Percentiles rank a stretch among this genome's conserved stretches.
phyloP scores from a whole-genome alignment of 2,329 filamentous ascomycete genomes.

The Hypoxylon sp. region DNA sequence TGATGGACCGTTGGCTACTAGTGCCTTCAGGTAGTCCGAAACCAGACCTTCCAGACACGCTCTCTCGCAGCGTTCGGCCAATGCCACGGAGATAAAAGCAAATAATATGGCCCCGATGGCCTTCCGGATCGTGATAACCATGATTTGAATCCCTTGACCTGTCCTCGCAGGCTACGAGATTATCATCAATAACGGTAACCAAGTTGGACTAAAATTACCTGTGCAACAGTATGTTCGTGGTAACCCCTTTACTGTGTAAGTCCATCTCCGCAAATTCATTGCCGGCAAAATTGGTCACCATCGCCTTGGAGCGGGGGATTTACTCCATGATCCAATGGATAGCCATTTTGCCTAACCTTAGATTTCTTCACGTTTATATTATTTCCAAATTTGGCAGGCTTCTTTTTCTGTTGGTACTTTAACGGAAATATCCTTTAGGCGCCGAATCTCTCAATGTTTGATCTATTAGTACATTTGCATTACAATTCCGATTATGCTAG shows the following conservation, averaged over 20 bases:
- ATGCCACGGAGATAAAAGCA: constrained; percentile 2
- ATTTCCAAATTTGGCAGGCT: neutral
- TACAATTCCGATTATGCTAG: neutral
- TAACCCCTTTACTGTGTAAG: constrained; percentile 6
- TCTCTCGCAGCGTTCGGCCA: constrained; percentile 18
- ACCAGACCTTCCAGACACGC: constrained; percentile 21
- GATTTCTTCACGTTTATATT: neutral
- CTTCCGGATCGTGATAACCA: constrained; percentile 13
- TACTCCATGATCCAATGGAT: constrained; percentile 14
- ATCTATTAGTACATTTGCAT: too few species aligned
- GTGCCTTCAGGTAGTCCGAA: constrained; percentile 22
- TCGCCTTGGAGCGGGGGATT: constrained; percentile 16
- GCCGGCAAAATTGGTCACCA: constrained; percentile 26
- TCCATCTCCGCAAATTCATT: constrained; percentile 21
- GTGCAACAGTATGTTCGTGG: neutral
- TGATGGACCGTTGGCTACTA: constrained; percentile 26
- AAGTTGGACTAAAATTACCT: neutral
- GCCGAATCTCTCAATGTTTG: too few species aligned
- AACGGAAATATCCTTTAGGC: too few species aligned
- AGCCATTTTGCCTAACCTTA: constrained; percentile 24
- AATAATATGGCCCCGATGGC: constrained; percentile 12
- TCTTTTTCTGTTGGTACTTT: neutral
- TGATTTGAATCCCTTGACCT: constrained; percentile 1
- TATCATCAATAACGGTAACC: neutral
- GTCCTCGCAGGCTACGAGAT: neutral